phyloP scores from a whole-genome alignment of 2,329 filamentous ascomycete species.

The Sporothrix schenckii region DNA sequence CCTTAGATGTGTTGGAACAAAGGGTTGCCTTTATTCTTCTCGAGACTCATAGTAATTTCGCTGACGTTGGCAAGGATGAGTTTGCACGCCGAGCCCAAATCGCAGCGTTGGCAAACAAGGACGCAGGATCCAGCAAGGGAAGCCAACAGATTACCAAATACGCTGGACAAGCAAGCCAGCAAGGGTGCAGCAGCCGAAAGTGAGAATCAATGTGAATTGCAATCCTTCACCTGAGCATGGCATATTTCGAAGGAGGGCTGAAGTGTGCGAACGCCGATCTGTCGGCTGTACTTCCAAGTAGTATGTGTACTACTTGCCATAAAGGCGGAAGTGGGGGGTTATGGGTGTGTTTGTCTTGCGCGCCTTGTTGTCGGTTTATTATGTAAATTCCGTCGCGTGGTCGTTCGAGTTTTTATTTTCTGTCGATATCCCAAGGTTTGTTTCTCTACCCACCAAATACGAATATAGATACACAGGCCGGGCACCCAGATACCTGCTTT shows the following conservation, averaged over 20 bases:
- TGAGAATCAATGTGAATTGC: neutral
- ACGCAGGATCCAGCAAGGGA: constrained; percentile 36
- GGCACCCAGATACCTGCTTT: too few relatives aligned
- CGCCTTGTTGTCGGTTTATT: neutral
- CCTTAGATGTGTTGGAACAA: neutral
- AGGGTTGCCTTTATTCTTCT: neutral
- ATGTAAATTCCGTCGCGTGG: neutral
- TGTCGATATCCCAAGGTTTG: neutral
- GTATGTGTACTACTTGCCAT: neutral
- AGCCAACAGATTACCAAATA: constrained; percentile 32
- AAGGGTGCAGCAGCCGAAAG: constrained; percentile 16
- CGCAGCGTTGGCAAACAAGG: constrained; percentile 44
- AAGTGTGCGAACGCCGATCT: too few relatives aligned
- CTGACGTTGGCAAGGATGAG: constrained; percentile 40
- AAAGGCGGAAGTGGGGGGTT: neutral
- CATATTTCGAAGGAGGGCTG: neutral
- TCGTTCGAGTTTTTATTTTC: neutral
- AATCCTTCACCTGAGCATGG: neutral
- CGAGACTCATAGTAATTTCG: neutral
- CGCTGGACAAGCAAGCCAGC: neutral
- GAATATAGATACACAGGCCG: too few relatives aligned
- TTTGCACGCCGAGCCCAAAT: constrained; percentile 45
- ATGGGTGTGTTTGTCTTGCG: neutral
- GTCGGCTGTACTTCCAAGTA: neutral
- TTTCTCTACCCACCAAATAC: neutral